These are phyloP conservation scores for Phoma sp. DNA, from an alignment of 2,329 filamentous ascomycete species.

Conservation along the genomic window DNA sequence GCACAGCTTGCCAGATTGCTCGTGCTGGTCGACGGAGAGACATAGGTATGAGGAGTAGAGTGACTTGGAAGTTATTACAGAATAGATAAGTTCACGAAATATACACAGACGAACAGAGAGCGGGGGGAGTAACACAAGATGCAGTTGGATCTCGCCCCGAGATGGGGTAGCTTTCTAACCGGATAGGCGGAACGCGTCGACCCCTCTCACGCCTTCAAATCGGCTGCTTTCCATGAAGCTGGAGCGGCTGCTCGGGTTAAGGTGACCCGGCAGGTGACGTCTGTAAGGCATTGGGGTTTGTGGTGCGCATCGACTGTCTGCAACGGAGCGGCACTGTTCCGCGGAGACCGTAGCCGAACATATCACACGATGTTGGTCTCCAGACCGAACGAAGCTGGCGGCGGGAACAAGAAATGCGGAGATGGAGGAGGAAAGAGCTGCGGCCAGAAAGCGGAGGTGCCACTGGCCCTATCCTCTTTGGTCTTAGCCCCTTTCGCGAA, in stretches of 20 bases:
- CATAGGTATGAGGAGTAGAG: conserved; percentile 19
- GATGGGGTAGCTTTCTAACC: conserved; percentile 15
- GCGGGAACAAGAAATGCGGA: conserved; percentile 11
- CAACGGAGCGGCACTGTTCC: conserved; percentile 3
- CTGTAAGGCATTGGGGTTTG: conserved; percentile 2
- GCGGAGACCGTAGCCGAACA: background rate
- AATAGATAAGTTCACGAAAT: background rate
- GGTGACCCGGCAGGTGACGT: conserved; percentile 21
- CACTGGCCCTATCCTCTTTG: conserved; percentile 9
- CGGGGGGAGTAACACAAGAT: background rate
- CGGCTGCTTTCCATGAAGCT: conserved; percentile 12
- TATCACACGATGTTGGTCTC: background rate
- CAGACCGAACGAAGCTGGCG: conserved; percentile 10
- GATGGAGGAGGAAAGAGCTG: background rate
- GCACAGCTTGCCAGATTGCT: conserved; percentile 28
- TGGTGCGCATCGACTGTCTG: background rate
- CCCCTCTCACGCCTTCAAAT: conserved; percentile 32
- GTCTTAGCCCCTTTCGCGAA: conserved; percentile 19
- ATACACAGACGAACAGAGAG: background rate
- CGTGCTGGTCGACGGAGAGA: conserved; percentile 29
- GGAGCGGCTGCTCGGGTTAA: conserved; percentile 18
- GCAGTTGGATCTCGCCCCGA: conserved; percentile 16
- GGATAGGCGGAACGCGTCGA: conserved; percentile 35
- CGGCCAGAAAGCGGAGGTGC: conserved; percentile 29
- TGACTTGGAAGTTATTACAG: background rate